Evolutionary conservation across 2,329 filamentous ascomycete species (phyloP), one percentile per base, ranked within the genome.

Genomic region (Ilyonectria destructans): DNA sequence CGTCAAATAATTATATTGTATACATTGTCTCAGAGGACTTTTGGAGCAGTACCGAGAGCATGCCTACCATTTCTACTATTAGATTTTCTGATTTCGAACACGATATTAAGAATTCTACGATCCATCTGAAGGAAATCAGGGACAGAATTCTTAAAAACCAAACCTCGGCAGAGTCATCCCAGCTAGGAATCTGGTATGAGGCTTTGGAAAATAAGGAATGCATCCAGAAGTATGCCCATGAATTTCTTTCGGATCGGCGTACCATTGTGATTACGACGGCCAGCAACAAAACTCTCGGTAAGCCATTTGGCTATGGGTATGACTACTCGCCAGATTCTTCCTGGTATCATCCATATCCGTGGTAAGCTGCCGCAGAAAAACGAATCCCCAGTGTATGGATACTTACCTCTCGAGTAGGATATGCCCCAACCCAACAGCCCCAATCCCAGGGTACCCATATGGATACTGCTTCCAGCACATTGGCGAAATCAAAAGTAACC

Each of bases 11-110:
- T 6, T 70, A 70, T 35, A 26, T 55, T 2, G 49, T 43, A 17
- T 69, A 59, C 9, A 62, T 60, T 3, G 55, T 46, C 4, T 17
- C 51, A n/a, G 52, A 71, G 26, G 62, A 56, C 2, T 71, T 71
- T 35, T 67, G 43, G 59, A 33, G 6, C 29, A 45, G 63, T 21
- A 60, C 21, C 31, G 40, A 43, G 2, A 57, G 35, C 19, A 5
- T 57, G 15, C 37, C 60, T 6, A 26, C 26, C 5, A 26, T 26
- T 6, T 1, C 26, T 26, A 26, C 26, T 26, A 5, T 26, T 5
- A 26, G 1, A 1, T 26, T 26, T 26, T 26, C 6, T 26, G 26
- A 26, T 6, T 26, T 6, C 4, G 6, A 26, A 26, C 4, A 26
- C 26, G 6, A 6, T 6, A 6, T 26, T 26, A 26, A 26, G 6